Evolutionary conservation across 116 monocot genomes (phyloP), one percentile per base, ranked within the genome.

Genomic region (Cymodocea nodosa): DNA sequence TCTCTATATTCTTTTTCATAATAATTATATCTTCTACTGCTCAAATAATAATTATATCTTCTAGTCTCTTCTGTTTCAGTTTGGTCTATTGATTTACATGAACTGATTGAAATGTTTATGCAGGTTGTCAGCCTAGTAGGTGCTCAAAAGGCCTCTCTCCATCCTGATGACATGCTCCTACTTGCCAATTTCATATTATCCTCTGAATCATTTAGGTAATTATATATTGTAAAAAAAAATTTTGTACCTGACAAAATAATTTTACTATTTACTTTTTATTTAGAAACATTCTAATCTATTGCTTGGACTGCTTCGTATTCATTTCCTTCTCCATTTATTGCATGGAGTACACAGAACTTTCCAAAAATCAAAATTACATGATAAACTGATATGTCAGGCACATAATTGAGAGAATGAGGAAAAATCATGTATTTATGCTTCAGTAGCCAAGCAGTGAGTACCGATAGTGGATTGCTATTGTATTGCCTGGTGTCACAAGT

Each of bases 111-210:
- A 24, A 44, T 8, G 44, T 10, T 10, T 2, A 1, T 75, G 24
- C 70, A 98, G 98, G 92, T 98, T 77, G 66, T 98, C 39, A 98
- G 98, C 73, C 89, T 98, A 69, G 98, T 86, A 72, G 98, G 92
- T 71, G 92, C 98, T 70, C 92, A 98, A 74, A 98, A 98, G 68
- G 89, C 92, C 40, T 84, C 92, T 72, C 84, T 92, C 59, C 98
- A 89, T 84, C 86, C 98, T 44, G 92, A 99, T 84, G 98, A 99
- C 72, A 89, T 99, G 82, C 80, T 99, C 9, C 77, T 99, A 35
- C 92, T 99, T 68, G 63, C 98, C 64, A 99, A 99, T 73, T 99
- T 99, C 72, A 80, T 98, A 62, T 66, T 86, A 53, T 88, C 89
- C 52, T 82, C 98, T 69, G 92, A 92, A 72, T 98, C 98, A 50